Base-by-base conservation (phyloP, 2,329 filamentous ascomycete genomes). In the Cadophora gregata region DNA sequence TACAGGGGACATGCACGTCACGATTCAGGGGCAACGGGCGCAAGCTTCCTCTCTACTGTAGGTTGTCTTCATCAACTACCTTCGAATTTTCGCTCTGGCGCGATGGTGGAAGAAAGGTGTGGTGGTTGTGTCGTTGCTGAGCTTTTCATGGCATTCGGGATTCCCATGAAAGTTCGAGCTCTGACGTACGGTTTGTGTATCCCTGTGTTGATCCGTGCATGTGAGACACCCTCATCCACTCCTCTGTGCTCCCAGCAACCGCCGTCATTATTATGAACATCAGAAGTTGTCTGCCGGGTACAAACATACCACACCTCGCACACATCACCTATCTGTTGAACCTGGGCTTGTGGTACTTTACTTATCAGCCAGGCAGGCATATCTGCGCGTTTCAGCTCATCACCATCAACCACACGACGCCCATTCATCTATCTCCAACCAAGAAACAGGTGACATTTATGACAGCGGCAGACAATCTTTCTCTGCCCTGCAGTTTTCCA, bases 161-260 rank as follows among this genome's bases (percentile, higher is more conserved):
- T 24, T 25, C 12, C 53, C 31, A 58, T 58, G 21, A 21, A 31
- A n/a, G n/a, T n/a, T n/a, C n/a, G n/a, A 24, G 50, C 53, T 56
- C 53, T 58, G 53, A 58, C 53, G 53, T 58, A 58, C 12, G 53
- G 31, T 25, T 24, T 21, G 21, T 24, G 27, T 56, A 59, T 45
- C 56, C 56, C 56, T 59, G 56, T 31, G 56, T 24, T 47, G 56
- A 59, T 59, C 56, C 24, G 19, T 31, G 36, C 56, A 47, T 47
- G 21, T 38, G 53, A 58, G 53, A 42, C 53, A 58, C 42, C 53
- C 53, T 38, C 53, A 58, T 58, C 53, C 53, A 58, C 53, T 36
- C 31, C 53, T 36, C 31, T 56, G 48, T 51, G 25, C n/a, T 29
- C 48, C 53, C 53, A 25, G 53, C 31, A 58, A 42, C 33, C n/a